Conservation (phyloP, 1,139 yeast genomes). For the Taiozyma sp. region DNA sequence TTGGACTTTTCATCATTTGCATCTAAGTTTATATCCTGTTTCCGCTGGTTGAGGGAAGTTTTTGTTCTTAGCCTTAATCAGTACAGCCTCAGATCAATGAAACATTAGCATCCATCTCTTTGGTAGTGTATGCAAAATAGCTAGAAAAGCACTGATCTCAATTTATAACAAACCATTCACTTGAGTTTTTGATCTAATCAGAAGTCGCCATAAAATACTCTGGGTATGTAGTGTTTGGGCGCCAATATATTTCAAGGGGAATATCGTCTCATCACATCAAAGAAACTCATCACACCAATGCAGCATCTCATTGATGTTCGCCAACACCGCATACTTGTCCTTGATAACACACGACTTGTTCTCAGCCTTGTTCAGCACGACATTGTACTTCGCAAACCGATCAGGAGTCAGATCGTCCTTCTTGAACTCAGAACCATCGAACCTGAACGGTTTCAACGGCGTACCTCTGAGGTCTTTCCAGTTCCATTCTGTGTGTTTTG, state of each 20-base stretch:
- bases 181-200: too few relatives aligned
- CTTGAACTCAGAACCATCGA: conserved; percentile 12
- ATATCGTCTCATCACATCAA: neutral
- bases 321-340: conserved; percentile 6
- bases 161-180: too few relatives aligned
- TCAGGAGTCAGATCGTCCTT: conserved; percentile 15
- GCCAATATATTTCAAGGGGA: neutral
- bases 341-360: conserved; percentile 12
- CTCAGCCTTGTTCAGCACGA: conserved; percentile 17
- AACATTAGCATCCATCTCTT: too few relatives aligned
- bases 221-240: neutral
- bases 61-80: too few relatives aligned
- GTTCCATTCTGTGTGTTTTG: conserved; percentile 2
- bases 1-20: too few relatives aligned
- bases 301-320: conserved; percentile 6
- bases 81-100: too few relatives aligned
- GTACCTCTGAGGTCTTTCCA: conserved; percentile 18
- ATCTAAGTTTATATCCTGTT: too few relatives aligned
- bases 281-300: conserved; percentile 11
- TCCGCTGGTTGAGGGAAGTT: too few relatives aligned
- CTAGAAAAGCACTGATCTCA: too few relatives aligned
- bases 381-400: conserved; percentile 10
- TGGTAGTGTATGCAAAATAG: too few relatives aligned
- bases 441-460: conserved; percentile 11
- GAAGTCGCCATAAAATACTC: neutral